A percentile compares a stretch with the other conserved stretches of the same genome.
Evolutionary conservation across 441 rosid species (phyloP).

Genomic region (Gossypium aridum): DNA sequence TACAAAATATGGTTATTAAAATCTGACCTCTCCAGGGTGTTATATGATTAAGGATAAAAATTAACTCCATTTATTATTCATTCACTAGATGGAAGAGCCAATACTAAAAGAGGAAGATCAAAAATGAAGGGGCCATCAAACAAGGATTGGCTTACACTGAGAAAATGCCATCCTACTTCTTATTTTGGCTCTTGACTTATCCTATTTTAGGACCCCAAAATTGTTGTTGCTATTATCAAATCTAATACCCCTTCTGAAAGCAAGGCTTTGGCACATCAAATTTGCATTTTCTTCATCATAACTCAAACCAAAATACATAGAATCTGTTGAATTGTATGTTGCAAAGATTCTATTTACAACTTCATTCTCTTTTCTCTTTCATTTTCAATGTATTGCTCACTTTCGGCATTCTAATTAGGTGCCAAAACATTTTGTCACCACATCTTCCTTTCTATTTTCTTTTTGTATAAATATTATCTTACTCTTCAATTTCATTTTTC

Average conservation of each 20-base stretch:
- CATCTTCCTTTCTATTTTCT: background rate
- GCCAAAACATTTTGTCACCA: background rate
- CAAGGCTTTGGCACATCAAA: background rate
- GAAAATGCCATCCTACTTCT: constrained; percentile 3
- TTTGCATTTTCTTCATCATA: background rate
- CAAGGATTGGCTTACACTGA: background rate
- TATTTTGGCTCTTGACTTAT: constrained; percentile 1
- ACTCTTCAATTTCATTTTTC: too few relatives aligned
- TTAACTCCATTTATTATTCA: background rate
- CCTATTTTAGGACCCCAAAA: background rate
- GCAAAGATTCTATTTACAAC: constrained; percentile 5
- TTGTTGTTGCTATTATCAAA: constrained; percentile 1
- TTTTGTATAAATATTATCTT: background rate
- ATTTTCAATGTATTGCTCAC: background rate
- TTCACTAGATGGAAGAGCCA: background rate
- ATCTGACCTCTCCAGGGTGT: background rate
- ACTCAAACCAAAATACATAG: background rate
- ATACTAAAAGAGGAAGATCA: background rate
- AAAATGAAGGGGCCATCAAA: background rate
- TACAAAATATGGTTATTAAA: background rate
- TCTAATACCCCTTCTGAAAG: background rate
- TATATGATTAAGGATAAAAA: background rate
- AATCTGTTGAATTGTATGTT: background rate
- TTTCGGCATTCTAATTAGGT: constrained; percentile 2
- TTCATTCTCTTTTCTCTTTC: background rate